Base-by-base conservation (phyloP, 164 flowering plant species). In the Stephania japonica region DNA sequence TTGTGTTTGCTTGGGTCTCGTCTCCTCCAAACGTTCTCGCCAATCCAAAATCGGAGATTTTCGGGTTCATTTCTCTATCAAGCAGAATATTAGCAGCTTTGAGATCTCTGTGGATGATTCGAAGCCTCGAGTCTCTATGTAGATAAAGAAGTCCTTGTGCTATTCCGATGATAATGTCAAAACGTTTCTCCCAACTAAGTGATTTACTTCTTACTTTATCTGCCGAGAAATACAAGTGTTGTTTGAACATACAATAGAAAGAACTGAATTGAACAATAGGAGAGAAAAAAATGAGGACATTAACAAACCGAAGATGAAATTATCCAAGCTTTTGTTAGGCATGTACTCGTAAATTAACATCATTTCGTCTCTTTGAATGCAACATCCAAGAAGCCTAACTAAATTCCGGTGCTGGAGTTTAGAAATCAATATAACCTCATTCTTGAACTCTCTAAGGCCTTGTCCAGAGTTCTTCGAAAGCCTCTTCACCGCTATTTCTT, bases 141-240 rank as follows among this genome's bases (percentile, higher is more conserved):
- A 68, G 70, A 42, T 68, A 68, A 16, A 68, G 70, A 68, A 68
- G 70, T 43, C 70, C 70, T 43, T 68, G 70, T 38, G 70, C 70
- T n/a, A 68, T 68, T 4, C 70, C 70, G 0, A 42, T 42, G 24
- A 68, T 42, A 18, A 68, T 68, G 44, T 68, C 43, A 1, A 68
- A 42, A 10, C 70, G 50, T 13, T 42, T 42, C 43, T 68, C 25
- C 70, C 70, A 68, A 14, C 24, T 68, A n/a, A 68, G 44, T n/a
- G 42, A 42, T 38, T 50, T 11, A 68, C 69, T 67, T n/a, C n/a
- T 42, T 68, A 53, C 25, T 68, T 68, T 7, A 68, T 68, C 70
- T 68, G 47, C 18, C 5, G 63, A 19, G n/a, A 19, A 14, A 56
- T 13, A 10, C 0, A 23, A 56, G 63, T 56, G 23, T 56, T 56